phyloP scores from a whole-genome alignment of 2,329 filamentous ascomycete genomes.

The Diplodia corticola region DNA sequence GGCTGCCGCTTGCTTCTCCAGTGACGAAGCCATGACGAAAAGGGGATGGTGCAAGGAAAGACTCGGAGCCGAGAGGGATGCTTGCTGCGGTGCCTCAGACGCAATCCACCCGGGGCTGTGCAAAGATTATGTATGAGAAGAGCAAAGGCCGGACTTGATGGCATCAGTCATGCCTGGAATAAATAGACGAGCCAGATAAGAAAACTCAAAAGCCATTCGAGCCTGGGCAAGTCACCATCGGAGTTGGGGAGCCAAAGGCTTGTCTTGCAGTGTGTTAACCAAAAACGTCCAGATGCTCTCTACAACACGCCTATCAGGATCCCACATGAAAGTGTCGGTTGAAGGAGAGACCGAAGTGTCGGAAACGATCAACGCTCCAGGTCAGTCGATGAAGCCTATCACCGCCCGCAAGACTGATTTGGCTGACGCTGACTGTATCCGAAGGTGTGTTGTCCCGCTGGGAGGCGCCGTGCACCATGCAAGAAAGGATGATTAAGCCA shows the following conservation, averaged over 20 bases:
- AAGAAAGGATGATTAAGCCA: conserved; percentile 3
- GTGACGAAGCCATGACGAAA: not conserved
- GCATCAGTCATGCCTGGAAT: conserved; percentile 4
- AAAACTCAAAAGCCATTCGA: not conserved
- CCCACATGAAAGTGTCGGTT: not conserved
- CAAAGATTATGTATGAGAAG: not conserved
- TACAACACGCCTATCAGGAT: not conserved
- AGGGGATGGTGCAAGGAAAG: not conserved
- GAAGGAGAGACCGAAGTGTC: not conserved
- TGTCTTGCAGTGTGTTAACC: not conserved
- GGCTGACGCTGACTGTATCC: conserved; percentile 13
- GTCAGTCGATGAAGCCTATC: not conserved
- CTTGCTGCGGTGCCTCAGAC: not conserved
- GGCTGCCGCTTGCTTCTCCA: not conserved
- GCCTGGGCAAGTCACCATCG: not conserved
- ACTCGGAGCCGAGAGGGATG: not conserved
- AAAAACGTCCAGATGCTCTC: not conserved
- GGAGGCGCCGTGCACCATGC: conserved; percentile 12
- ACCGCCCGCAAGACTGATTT: not conserved
- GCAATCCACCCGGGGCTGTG: not conserved
- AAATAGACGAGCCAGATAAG: conserved; percentile 10
- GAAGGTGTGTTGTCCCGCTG: conserved; percentile 6
- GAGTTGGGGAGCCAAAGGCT: conserved; percentile 7
- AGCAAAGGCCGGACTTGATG: not conserved
- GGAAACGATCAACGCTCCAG: not conserved